phyloP scores from a whole-genome alignment of 768 basidiomycete genomes.

The Leccinum obscurum region DNA sequence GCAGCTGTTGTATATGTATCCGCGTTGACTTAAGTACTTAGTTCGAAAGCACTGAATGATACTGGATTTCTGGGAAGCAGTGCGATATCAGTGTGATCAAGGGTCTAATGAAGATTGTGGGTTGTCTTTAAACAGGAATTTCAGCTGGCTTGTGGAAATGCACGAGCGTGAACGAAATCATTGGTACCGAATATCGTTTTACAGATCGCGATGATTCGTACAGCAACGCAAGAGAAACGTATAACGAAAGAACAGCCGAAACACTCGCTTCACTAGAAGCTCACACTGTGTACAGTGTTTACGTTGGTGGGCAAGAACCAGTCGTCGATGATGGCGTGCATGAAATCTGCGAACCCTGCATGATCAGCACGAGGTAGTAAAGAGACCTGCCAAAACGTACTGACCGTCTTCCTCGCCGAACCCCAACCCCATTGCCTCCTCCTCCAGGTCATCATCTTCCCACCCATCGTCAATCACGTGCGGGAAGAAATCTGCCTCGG shows the following conservation, averaged over 20 bases:
- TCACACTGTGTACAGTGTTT: slow-evolving; percentile 28
- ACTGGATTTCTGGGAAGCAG: background rate
- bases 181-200: background rate
- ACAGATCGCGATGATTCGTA: background rate
- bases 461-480: slow-evolving; percentile 8
- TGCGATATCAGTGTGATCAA: background rate
- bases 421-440: slow-evolving; percentile 1
- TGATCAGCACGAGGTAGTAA: background rate
- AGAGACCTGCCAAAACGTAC: background rate
- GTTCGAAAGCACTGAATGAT: no score
- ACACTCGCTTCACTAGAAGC: slow-evolving; percentile 18
- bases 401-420: slow-evolving; percentile 13
- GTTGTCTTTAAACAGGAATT: background rate
- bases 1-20: background rate
- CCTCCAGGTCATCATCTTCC: slow-evolving; percentile 19
- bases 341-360: slow-evolving; percentile 4
- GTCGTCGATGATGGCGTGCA: slow-evolving; percentile 19
- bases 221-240: background rate
- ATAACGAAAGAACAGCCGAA: background rate
- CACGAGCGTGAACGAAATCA: background rate
- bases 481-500: slow-evolving; percentile 3
- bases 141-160: background rate
- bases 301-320: slow-evolving; percentile 20
- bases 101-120: background rate
- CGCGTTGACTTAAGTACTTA: background rate